A percentile compares a stretch with the other conserved stretches of the same genome.
Conservation (phyloP, 2,329 filamentous ascomycete genomes). For the Penicillium decumbens region DNA sequence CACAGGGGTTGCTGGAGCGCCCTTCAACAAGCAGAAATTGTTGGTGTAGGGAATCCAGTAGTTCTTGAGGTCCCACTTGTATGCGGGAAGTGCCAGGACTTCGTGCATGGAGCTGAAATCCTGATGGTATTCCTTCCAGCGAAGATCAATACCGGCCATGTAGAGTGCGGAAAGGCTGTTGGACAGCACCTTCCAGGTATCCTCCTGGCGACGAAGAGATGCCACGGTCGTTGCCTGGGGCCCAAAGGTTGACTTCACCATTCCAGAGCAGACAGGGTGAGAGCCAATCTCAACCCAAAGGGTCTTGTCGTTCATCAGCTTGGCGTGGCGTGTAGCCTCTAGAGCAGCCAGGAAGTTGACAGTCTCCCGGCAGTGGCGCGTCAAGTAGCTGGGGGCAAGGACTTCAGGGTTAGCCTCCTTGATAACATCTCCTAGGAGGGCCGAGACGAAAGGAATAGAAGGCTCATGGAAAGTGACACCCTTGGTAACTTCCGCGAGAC, state of each 20-base stretch:
- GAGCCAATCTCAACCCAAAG: constrained; percentile 64
- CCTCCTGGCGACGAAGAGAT: constrained; percentile 42
- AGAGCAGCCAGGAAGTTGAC: constrained; percentile 47
- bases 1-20: constrained; percentile 23
- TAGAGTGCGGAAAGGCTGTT: constrained; percentile 36
- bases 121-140: constrained; percentile 44
- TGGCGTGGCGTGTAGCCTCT: constrained; percentile 34
- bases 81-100: constrained; percentile 36
- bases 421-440: constrained; percentile 44
- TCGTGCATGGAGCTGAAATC: constrained; percentile 33
- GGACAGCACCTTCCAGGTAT: constrained; percentile 42
- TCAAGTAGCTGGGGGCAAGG: constrained; percentile 40
- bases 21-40: constrained; percentile 34
- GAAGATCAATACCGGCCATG: constrained; percentile 36
- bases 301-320: constrained; percentile 62
- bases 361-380: constrained; percentile 41
- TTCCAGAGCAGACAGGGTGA: constrained; percentile 45
- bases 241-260: constrained; percentile 55
- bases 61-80: constrained; percentile 40
- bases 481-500: constrained; percentile 37
- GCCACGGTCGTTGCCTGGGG: constrained; percentile 51
- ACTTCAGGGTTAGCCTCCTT: constrained; percentile 30
- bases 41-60: constrained; percentile 38
- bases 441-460: constrained; percentile 43
- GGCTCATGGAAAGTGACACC: constrained; percentile 40